Evolutionary conservation across 805 yeast species (phyloP), one percentile per base, ranked within the genome.

Genomic region (Schizosaccharomyces osmophilus): DNA sequence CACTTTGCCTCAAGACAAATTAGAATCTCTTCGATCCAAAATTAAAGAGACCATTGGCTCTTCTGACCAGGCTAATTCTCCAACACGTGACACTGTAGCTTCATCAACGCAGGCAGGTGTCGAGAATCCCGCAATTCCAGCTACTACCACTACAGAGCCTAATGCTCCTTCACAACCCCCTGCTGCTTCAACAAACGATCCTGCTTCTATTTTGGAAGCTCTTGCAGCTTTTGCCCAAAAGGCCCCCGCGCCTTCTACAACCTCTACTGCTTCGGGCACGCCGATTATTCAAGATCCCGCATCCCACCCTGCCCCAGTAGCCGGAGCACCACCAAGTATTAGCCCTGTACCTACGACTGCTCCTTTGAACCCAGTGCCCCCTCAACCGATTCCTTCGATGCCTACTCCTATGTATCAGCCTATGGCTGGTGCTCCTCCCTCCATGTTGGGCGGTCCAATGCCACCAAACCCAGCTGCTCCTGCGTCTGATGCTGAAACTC

Each of bases 191-290:
- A 24, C 26, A 31, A 36, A 36, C 24, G 42, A 57, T 65, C 79
- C 89, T 4, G 79, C 79, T 60, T 79, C 83, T 60, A 79, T 84
- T 62, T 76, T 84, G 64, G 84, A 81, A 74, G 87, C 86, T 26
- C 74, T 82, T 61, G 85, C 87, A 29, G 77, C 82, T 59, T 75
- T 82, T 70, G 84, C 81, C 63, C 69, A 71, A 68, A 66, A 80
- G 68, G 48, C 60, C 26, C 43, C 48, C 48, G 39, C 26, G 3
- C 48, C 60, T 32, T 22, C 45, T 8, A n/a, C 60, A 17, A 19
- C 57, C 57, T 22, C 22, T 11, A 29, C n/a, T 9, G n/a, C 57
- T 24, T 22, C 32, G 2, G 26, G 36, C 57, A 51, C 57, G 8
- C 36, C 57, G 24, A 22, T 36, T 22, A 11, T 8, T 3, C 57